Conservation (phyloP, 2,329 filamentous ascomycete species). For the Colletotrichum musae region DNA sequence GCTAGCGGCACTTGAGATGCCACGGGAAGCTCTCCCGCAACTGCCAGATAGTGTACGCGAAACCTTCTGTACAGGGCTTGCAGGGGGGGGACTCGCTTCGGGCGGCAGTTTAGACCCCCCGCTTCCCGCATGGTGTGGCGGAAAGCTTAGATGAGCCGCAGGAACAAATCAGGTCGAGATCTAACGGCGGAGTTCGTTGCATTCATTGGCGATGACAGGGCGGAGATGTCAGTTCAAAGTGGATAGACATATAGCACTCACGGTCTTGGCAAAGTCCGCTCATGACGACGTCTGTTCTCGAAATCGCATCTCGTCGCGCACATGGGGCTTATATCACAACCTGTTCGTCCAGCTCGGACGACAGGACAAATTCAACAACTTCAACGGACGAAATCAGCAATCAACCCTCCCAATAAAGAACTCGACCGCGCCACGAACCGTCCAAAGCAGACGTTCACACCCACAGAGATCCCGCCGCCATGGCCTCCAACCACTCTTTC, state of each 20-base stretch:
- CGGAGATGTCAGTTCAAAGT: no score
- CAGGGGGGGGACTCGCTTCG: not conserved
- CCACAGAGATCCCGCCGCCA: not conserved
- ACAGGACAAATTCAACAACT: not conserved
- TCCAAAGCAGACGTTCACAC: not conserved
- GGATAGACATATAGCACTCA: no score
- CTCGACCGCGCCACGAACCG: not conserved
- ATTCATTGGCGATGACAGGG: no score
- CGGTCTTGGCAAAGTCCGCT: no score
- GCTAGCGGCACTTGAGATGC: not conserved
- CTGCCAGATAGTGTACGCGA: not conserved
- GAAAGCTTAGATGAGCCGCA: slow-evolving; percentile 10
- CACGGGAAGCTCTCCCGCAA: not conserved
- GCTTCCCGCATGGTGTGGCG: not conserved
- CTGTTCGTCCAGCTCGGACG: slow-evolving; percentile 2
- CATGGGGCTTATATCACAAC: slow-evolving; percentile 1
- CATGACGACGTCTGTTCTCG: not conserved
- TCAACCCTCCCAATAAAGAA: not conserved
- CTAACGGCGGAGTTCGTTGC: not conserved
- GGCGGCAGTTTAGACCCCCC: slow-evolving; percentile 4
- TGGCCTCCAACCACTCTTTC: slow-evolving; percentile 9
- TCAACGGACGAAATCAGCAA: not conserved
- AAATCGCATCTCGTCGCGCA: not conserved
- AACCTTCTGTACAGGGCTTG: not conserved
- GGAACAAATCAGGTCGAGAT: not conserved